phyloP scores from a whole-genome alignment of 1,284 basidiomycete genomes.

The Apiotrichum veenhuisii region DNA sequence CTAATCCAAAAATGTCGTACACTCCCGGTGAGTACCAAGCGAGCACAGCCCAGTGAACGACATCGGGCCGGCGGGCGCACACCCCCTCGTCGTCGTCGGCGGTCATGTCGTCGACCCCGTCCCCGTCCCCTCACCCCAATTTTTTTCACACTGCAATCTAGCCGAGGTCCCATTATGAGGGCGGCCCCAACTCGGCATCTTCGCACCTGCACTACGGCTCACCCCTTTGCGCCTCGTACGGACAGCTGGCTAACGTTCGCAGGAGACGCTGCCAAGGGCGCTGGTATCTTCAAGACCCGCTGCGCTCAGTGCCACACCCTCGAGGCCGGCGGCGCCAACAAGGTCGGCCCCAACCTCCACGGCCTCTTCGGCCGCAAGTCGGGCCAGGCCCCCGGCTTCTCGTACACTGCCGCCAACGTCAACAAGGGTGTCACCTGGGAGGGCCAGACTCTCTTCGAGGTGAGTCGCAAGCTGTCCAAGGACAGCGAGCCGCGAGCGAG shows the following conservation, averaged over 20 bases:
- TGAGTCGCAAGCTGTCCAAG: slow-evolving; percentile 14
- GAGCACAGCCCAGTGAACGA: not conserved
- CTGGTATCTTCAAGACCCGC: slow-evolving; percentile 71
- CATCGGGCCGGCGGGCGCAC: too few relatives aligned
- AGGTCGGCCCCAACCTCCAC: slow-evolving; percentile 90
- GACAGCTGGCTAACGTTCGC: slow-evolving; percentile 7
- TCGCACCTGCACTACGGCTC: not conserved
- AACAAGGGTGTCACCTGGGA: slow-evolving; percentile 87
- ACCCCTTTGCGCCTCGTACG: not conserved
- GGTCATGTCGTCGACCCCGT: too few relatives aligned
- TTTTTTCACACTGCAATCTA: too few relatives aligned
- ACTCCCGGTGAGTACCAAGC: slow-evolving; percentile 13
- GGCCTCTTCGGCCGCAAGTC: slow-evolving; percentile 85
- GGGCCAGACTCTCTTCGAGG: slow-evolving; percentile 45
- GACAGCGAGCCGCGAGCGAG: not conserved
- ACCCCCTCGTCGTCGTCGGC: too few relatives aligned
- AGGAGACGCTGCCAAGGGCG: slow-evolving; percentile 88
- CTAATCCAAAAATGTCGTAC: slow-evolving; percentile 17
- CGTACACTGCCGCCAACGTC: slow-evolving; percentile 92
- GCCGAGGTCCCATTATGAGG: too few relatives aligned
- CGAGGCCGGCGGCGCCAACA: slow-evolving; percentile 64
- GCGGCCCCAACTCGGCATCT: not conserved
- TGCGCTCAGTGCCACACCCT: slow-evolving; percentile 97
- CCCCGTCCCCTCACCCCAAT: too few relatives aligned
- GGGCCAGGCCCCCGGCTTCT: slow-evolving; percentile 80